phyloP scores from a whole-genome alignment of 148 eudicot species.

The Camellia lanceoleosa region DNA sequence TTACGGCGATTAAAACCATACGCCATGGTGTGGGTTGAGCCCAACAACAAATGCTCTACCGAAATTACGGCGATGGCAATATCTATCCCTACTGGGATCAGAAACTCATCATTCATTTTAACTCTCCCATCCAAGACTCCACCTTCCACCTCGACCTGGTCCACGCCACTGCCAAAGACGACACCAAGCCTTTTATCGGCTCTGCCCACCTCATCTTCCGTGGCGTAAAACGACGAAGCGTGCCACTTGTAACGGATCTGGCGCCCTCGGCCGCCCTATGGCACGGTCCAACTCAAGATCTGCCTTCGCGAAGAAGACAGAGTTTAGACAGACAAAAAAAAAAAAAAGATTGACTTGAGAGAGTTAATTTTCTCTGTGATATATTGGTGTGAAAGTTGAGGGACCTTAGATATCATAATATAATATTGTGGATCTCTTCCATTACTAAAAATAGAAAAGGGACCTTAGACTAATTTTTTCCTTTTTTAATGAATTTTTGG shows the following conservation, averaged over 20 bases:
- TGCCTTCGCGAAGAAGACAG: slow-evolving; percentile 27
- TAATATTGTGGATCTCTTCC: no score
- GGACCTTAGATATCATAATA: no score
- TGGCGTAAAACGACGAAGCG: slow-evolving; percentile 46
- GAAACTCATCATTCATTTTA: slow-evolving; percentile 51
- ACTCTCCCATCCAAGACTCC: slow-evolving; percentile 59
- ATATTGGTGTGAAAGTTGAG: no score
- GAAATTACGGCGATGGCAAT: slow-evolving; percentile 60
- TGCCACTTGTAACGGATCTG: slow-evolving; percentile 34
- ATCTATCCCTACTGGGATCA: slow-evolving; percentile 64
- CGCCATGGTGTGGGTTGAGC: slow-evolving; percentile 75
- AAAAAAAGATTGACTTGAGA: no score
- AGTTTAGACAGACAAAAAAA: no score
- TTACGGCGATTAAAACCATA: slow-evolving; percentile 66
- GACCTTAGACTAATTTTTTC: no score
- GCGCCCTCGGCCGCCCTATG: slow-evolving; percentile 90
- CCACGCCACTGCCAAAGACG: slow-evolving; percentile 48
- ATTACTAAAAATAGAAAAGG: no score
- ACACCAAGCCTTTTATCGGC: slow-evolving; percentile 73
- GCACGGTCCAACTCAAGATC: slow-evolving; percentile 50
- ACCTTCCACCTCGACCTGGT: slow-evolving; percentile 62
- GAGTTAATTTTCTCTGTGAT: no score
- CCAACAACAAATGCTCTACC: slow-evolving; percentile 49
- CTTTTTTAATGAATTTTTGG: no score
- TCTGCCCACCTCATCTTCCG: slow-evolving; percentile 48